Base-by-base conservation (phyloP, 164 flowering plant species). In the Macadamia tetraphylla region DNA sequence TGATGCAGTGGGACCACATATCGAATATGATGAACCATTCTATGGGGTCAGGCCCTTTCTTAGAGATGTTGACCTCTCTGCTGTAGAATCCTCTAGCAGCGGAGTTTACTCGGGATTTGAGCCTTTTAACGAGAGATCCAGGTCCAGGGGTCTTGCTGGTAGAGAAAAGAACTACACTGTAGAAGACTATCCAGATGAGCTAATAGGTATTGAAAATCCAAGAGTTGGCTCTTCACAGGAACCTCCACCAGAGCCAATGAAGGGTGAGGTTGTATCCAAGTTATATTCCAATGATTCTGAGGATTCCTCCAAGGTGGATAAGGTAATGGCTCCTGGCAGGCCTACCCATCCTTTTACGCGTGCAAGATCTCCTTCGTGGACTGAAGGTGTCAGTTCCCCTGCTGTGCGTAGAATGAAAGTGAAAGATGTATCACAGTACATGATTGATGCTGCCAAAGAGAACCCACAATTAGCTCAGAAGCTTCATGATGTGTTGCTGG, bases 381-480 rank as follows among this genome's bases (percentile, higher is more conserved):
- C 94, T 23, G 97, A 91, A 86, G 97, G 98, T 53, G 84, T 88
- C 30, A 90, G 92, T 75, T 90, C 94, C 23, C 97, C 98, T 32
- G 92, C 90, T 64, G 97, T 72, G 12, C 88, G 80, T 11, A 85
- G 79, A 71, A 90, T 85, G 97, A 92, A 94, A 79, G 97, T 88
- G 68, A 92, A 91, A 73, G 97, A 94, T 82, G 97, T 90, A 70
- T 94, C 99, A 67, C 86, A 87, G 69, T 92, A 92, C 81, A 88
- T 94, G 97, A 90, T 94, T 73, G 89, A 89, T 79, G 97, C 97
- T 77, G 95, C 99, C 35, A 91, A 91, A 80, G 97, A 91, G 75
- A 92, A 94, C 76, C 99, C 99, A 70, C 85, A 86, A 9, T 82
- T 94, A 70, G 99, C 97, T 67, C 94, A 94, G 74, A 94, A 90